Percentiles rank a stretch among this genome's conserved stretches.
Evolutionary conservation across 768 basidiomycete species (phyloP).

Genomic region (Holtermannia corniformis): DNA sequence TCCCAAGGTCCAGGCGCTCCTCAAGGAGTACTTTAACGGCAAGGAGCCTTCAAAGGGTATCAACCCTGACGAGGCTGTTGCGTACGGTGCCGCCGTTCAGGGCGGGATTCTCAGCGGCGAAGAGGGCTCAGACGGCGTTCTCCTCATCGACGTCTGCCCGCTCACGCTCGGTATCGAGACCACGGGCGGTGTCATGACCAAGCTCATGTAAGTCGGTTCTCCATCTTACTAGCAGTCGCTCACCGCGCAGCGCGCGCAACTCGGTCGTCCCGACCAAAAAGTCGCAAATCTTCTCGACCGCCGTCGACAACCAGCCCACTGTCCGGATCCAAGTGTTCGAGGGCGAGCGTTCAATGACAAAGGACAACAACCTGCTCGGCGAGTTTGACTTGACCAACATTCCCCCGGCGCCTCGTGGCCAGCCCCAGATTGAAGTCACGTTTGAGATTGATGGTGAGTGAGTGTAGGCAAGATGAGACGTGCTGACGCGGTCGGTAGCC

Average conservation of each 20-base stretch:
- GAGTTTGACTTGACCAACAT: constrained; percentile 97
- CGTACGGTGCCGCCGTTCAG: constrained; percentile 98
- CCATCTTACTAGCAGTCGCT: background rate
- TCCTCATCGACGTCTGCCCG: constrained; percentile 89
- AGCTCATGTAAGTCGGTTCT: constrained; percentile 53
- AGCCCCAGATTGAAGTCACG: constrained; percentile 94
- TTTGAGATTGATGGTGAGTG: constrained; percentile 85
- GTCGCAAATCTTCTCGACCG: constrained; percentile 43
- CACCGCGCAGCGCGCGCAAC: constrained; percentile 22
- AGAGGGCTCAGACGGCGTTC: constrained; percentile 75
- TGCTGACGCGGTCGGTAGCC: constrained; percentile 15
- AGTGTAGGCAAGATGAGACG: background rate
- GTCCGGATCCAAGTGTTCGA: constrained; percentile 49
- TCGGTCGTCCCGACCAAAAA: constrained; percentile 42
- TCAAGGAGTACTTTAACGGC: constrained; percentile 97
- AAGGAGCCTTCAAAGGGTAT: constrained; percentile 99
- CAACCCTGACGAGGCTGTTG: constrained; percentile 98
- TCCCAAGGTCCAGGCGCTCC: constrained; percentile 91
- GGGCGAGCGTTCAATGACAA: constrained; percentile 95
- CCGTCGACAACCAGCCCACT: constrained; percentile 43
- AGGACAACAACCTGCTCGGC: constrained; percentile 97
- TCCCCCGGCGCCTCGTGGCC: constrained; percentile 92
- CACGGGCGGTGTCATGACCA: constrained; percentile 97
- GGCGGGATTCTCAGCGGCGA: constrained; percentile 96
- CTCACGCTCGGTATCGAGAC: constrained; percentile 67